Evolutionary conservation across 2,329 filamentous ascomycete species (phyloP), one percentile per base, ranked within the genome.

Genomic region (Ceratocystis ficicola): DNA sequence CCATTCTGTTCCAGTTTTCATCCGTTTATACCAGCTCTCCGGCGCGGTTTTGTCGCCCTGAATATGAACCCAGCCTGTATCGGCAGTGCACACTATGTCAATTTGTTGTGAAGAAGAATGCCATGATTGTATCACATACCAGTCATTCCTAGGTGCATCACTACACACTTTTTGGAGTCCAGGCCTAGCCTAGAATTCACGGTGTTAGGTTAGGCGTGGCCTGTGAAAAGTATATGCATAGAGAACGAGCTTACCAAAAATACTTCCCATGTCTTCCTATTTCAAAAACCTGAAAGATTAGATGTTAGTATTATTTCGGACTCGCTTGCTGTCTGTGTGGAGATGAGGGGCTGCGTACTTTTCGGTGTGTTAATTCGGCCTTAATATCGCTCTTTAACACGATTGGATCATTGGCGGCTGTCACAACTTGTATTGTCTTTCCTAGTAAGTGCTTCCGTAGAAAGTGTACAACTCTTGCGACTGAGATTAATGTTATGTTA

Each of bases 231-330:
- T 8, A 12, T 1, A 46, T 22, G 4, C 1, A 41, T 41, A 3
- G 36, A 15, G 8, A 41, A 15, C 36, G 36, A 10, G 36, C 36
- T 15, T 70, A 83, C 85, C 94, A 99, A 74, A 99, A 97, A 73
- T 97, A 97, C 81, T 97, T 99, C 8, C 94, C 94, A 74, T 96
- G 94, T 68, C 88, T 90, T 3, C 88, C 89, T 3, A 88, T 89
- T 65, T 79, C 80, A 7, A 83, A 67, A 2, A 85, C 84, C 78
- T 85, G 90, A 66, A 59, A 8, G 20, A 25, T 8, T 3, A 12
- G 10, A 25, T 25, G 48, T 52, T 8, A 52, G 15, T 61, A 5
- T 30, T 28, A 20, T 17, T 28, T 30, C 22, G 6, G 30, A 0
- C 30, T 32, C 1, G 30, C 7, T 52, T 7, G 32, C 1, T 22